Evolutionary conservation across 2,329 filamentous ascomycete species (phyloP), one percentile per base, ranked within the genome.

Genomic region (Aspergillus sp.): DNA sequence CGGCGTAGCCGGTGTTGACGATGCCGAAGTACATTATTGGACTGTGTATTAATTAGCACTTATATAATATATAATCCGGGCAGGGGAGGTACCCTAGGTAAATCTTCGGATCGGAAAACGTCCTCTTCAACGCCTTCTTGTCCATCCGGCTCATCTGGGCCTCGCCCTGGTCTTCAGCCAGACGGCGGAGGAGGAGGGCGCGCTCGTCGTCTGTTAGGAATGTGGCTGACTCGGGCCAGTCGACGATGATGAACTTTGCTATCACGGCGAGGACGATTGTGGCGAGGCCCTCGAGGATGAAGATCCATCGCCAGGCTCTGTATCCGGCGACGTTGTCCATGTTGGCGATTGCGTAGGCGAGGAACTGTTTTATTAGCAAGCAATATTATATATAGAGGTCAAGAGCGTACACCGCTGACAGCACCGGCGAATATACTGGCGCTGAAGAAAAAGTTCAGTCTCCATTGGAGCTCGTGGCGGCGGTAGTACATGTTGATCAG

Each of bases 41-140:
- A 8, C 43, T 55, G 32, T 17, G 9, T n/a, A 15, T 3, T n/a
- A n/a, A 20, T 53, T 44, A 53, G 48, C 24, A n/a, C n/a, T n/a
- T n/a, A n/a, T n/a, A n/a, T n/a, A n/a, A n/a, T n/a, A n/a, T n/a
- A n/a, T n/a, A n/a, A n/a, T n/a, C n/a, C n/a, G n/a, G n/a, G n/a
- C n/a, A n/a, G n/a, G n/a, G n/a, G n/a, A n/a, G n/a, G n/a, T 71
- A 53, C 56, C 59, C 58, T 22, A 63, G 58, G 39, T 56, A 63
- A 18, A 63, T 61, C 55, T 63, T 63, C 52, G 56, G 60, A 47
- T 63, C 61, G 2, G 45, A 24, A 44, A 57, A 48, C 20, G 55
- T 53, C 22, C 55, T 30, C 55, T 57, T 57, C 42, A 53, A 24
- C 9, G 55, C 39, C 8, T 39, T 48, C 36, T 57, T 57, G n/a